phyloP scores from a whole-genome alignment of 805 yeast genomes.

The Suhomyces faveliae region DNA sequence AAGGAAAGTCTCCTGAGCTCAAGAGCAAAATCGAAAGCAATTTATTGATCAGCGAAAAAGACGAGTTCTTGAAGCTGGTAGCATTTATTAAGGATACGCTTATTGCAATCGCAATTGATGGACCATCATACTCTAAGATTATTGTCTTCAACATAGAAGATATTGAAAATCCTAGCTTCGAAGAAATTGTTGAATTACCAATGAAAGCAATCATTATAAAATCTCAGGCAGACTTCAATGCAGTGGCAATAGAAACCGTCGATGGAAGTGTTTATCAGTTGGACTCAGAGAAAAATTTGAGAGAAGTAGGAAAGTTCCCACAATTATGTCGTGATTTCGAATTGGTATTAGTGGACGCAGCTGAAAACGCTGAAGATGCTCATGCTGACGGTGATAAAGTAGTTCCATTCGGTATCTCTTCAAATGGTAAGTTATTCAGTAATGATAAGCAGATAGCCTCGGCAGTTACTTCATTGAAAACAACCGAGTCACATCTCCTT shows the following conservation, averaged over 20 bases:
- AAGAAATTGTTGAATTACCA: constrained; percentile 42
- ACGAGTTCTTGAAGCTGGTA: constrained; percentile 61
- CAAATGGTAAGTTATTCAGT: constrained; percentile 71
- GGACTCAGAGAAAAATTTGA: constrained; percentile 24
- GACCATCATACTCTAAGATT: constrained; percentile 48
- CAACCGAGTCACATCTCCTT: constrained; percentile 68
- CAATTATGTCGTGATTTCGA: constrained; percentile 62
- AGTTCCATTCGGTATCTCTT: constrained; percentile 68
- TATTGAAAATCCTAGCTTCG: constrained; percentile 38
- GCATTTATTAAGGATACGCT: constrained; percentile 51
- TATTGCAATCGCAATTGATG: constrained; percentile 61
- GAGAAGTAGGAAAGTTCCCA: constrained; percentile 55
- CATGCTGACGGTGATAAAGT: constrained; percentile 13
- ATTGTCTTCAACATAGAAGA: constrained; percentile 49
- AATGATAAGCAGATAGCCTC: constrained; percentile 57
- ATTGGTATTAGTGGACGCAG: constrained; percentile 32
- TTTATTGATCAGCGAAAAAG: constrained; percentile 34
- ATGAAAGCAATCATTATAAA: constrained; percentile 57
- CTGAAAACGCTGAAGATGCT: constrained; percentile 19
- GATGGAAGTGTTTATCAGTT: constrained; percentile 57
- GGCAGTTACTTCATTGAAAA: constrained; percentile 78
- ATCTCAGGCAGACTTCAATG: constrained; percentile 51
- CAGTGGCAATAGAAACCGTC: constrained; percentile 57
- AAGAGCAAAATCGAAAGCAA: constrained; percentile 28
- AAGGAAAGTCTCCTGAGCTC: constrained; percentile 47